Evolutionary conservation across 31 red algal species (phyloP).

Genomic region (Asparagopsis taxiformis): DNA sequence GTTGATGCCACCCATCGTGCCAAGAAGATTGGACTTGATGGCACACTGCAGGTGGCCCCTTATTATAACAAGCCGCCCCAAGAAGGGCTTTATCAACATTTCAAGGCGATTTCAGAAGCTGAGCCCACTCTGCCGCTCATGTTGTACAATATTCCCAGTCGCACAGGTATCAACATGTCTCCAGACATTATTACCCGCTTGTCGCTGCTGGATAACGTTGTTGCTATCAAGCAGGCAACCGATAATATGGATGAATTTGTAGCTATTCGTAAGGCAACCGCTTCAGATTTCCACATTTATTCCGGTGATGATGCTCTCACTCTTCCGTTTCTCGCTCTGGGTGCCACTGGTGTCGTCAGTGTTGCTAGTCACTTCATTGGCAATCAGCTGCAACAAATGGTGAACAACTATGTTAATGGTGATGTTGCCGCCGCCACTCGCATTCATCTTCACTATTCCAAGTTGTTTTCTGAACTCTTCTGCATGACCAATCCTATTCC

Average conservation of each 20-base stretch:
- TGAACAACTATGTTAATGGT: conserved; percentile 58
- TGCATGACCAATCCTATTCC: conserved; percentile 99
- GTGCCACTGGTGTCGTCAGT: conserved; percentile 85
- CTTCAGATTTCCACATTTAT: conserved; percentile 81
- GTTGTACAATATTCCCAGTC: conserved; percentile 95
- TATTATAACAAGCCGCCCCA: conserved; percentile 99
- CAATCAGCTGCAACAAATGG: conserved; percentile 75
- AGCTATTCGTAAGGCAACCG: conserved; percentile 56
- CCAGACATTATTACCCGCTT: conserved; percentile 74
- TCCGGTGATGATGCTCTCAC: conserved; percentile 95
- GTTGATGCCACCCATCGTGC: conserved; percentile 87
- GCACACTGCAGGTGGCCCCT: conserved; percentile 96
- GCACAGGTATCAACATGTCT: conserved; percentile 84
- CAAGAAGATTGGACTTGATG: conserved; percentile 83
- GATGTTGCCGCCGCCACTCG: conserved; percentile 53
- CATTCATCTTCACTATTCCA: conserved; percentile 81
- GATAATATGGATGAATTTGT: conserved; percentile 84
- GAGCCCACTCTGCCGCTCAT: conserved; percentile 96
- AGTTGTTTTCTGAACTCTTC: conserved; percentile 88
- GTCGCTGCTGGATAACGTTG: conserved; percentile 77
- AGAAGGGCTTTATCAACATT: conserved; percentile 93
- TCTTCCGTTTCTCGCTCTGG: conserved; percentile 78
- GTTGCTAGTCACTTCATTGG: conserved; percentile 96
- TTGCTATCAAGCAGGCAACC: conserved; percentile 88
- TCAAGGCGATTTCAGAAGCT: conserved; percentile 74